These are phyloP conservation scores for Metschnikowia cubensis DNA, from an alignment of 805 yeast genomes.

Conservation along the genomic window DNA sequence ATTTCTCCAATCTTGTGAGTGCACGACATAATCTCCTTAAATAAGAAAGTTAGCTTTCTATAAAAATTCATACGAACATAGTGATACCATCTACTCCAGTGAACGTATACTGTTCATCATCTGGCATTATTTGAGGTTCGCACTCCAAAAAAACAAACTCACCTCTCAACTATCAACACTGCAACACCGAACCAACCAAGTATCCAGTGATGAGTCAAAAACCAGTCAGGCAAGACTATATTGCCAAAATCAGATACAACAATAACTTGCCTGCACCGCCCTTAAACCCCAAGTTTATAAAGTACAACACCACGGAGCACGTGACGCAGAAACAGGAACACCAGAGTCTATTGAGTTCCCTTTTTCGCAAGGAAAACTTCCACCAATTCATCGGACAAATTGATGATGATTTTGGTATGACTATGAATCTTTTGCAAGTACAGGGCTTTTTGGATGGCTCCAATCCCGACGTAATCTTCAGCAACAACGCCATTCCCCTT, in stretches of 20 bases:
- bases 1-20: too few species aligned
- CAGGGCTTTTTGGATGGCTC: constrained; percentile 65
- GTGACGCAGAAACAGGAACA: constrained; percentile 36
- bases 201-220: constrained; percentile 15
- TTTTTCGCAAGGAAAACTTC: constrained; percentile 73
- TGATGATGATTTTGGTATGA: constrained; percentile 69
- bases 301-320: constrained; percentile 42
- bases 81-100: not conserved
- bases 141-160: constrained; percentile 2
- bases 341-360: constrained; percentile 57
- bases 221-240: constrained; percentile 64
- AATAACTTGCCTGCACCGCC: constrained; percentile 93
- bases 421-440: constrained; percentile 62
- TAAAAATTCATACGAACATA: too few species aligned
- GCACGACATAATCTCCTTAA: too few species aligned
- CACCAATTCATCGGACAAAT: constrained; percentile 52
- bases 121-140: constrained; percentile 2
- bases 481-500: constrained; percentile 38
- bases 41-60: too few species aligned
- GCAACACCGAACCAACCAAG: not conserved
- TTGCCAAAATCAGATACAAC: constrained; percentile 77
- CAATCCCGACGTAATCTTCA: constrained; percentile 43
- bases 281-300: constrained; percentile 79
- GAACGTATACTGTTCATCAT: too few species aligned
- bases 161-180: not conserved